phyloP scores from a whole-genome alignment of 192 early-diverging fungal genomes.

The Haplosporangium gracile region DNA sequence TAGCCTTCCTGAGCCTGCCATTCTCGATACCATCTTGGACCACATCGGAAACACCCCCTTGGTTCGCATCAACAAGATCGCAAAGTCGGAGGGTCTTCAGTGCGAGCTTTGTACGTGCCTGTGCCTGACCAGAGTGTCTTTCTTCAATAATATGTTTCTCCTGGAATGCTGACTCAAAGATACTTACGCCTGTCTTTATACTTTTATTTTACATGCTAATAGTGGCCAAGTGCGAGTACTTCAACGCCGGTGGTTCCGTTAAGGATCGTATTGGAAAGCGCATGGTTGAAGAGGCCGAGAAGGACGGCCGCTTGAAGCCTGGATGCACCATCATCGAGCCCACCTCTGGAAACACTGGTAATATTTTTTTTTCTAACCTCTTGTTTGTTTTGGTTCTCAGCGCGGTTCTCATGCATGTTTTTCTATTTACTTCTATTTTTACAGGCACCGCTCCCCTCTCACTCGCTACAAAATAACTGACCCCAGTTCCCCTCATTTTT shows the following conservation, averaged over 20 bases:
- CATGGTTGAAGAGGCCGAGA: conserved; percentile 97
- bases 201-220: conserved; percentile 6
- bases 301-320: conserved; percentile 89
- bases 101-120: conserved; percentile 87
- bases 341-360: conserved; percentile 98
- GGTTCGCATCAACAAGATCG: conserved; percentile 92
- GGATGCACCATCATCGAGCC: conserved; percentile 98
- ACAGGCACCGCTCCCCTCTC: not conserved
- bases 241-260: conserved; percentile 98
- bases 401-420: conserved; percentile 6
- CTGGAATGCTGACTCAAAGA: not conserved
- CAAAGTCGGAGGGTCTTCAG: conserved; percentile 88
- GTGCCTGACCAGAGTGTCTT: not conserved
- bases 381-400: conserved; percentile 31
- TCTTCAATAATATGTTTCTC: not conserved
- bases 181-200: conserved; percentile 17
- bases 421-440: conserved; percentile 12
- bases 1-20: conserved; percentile 78
- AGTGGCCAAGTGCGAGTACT: conserved; percentile 98
- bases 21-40: conserved; percentile 91
- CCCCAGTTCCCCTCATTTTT: not conserved
- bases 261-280: conserved; percentile 98
- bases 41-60: conserved; percentile 98
- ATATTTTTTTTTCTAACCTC: conserved; percentile 13
- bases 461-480: not conserved